phyloP scores from a whole-genome alignment of 345 rosid genomes.

The Reutealis trisperma region DNA sequence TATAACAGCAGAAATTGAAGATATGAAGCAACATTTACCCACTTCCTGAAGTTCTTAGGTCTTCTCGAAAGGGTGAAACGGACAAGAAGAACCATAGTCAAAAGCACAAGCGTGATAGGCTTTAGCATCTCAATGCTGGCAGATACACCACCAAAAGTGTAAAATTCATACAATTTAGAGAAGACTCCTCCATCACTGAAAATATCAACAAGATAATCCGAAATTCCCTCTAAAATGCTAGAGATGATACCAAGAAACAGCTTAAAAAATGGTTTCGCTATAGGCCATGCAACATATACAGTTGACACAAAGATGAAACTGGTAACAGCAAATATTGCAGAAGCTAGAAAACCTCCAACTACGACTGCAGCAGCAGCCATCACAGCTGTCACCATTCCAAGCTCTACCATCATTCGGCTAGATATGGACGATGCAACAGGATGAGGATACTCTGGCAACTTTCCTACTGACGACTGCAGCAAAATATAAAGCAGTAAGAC shows the following conservation, averaged over 20 bases:
- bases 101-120: conserved; percentile 69
- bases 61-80: conserved; percentile 91
- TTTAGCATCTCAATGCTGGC: conserved; percentile 78
- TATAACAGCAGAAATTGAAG: conserved; percentile 11
- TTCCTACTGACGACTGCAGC: conserved; percentile 79
- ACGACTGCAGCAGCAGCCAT: conserved; percentile 85
- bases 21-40: conserved; percentile 54
- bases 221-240: conserved; percentile 57
- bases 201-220: conserved; percentile 63
- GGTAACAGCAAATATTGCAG: conserved; percentile 83
- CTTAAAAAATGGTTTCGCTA: conserved; percentile 68
- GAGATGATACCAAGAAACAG: conserved; percentile 56
- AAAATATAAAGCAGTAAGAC: conserved; percentile 20
- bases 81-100: conserved; percentile 84
- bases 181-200: conserved; percentile 66
- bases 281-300: conserved; percentile 84
- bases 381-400: conserved; percentile 84
- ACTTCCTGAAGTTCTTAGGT: conserved; percentile 95
- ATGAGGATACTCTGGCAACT: conserved; percentile 69
- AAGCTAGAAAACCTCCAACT: conserved; percentile 86
- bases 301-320: conserved; percentile 67
- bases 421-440: conserved; percentile 93
- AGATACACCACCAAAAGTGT: conserved; percentile 75
- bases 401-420: conserved; percentile 92
- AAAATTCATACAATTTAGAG: conserved; percentile 62